A percentile compares a stretch with the other conserved stretches of the same genome.
These are phyloP conservation scores for Phytophthora podocarpi DNA, from an alignment of 352 stramenopile species.

Conservation along the genomic window DNA sequence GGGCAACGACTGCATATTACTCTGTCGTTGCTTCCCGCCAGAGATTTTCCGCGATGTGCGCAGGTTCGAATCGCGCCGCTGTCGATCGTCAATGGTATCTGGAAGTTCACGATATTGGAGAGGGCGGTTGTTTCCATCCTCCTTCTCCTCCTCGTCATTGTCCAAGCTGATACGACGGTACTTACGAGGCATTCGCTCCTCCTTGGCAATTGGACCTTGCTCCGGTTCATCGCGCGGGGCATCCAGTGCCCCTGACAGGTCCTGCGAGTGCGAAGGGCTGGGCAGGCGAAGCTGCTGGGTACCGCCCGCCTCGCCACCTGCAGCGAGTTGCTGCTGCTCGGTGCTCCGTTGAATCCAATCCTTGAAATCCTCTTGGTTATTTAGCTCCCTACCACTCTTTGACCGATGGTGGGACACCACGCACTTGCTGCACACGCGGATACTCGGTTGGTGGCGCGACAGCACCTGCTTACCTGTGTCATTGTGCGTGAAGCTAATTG, in stretches of 20 bases:
- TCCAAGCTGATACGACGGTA: constrained; percentile 65
- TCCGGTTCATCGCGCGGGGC: constrained; percentile 22
- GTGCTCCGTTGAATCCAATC: constrained; percentile 80
- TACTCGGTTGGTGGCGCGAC: constrained; percentile 80
- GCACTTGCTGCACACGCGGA: constrained; percentile 85
- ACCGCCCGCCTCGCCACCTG: constrained; percentile 27
- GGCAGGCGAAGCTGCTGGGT: constrained; percentile 44
- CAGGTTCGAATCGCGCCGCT: constrained; percentile 44
- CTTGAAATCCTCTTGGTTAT: constrained; percentile 83
- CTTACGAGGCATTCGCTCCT: constrained; percentile 51
- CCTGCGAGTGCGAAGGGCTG: constrained; percentile 73
- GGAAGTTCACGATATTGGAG: constrained; percentile 40
- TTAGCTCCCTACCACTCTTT: constrained; percentile 70
- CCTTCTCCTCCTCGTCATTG: constrained; percentile 77
- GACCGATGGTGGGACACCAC: constrained; percentile 80
- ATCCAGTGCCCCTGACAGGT: constrained; percentile 55
- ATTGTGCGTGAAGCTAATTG: constrained; percentile 86
- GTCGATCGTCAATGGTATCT: constrained; percentile 38
- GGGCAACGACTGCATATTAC: constrained; percentile 30
- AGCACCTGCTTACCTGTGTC: constrained; percentile 80
- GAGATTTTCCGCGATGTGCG: constrained; percentile 42
- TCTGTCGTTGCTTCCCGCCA: constrained; percentile 39
- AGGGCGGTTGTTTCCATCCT: constrained; percentile 38
- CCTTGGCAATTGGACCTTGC: constrained; percentile 26
- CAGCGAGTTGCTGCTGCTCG: constrained; percentile 44